Evolutionary conservation across 140 eudicot species (phyloP).

Genomic region (Stevia rebaudiana): DNA sequence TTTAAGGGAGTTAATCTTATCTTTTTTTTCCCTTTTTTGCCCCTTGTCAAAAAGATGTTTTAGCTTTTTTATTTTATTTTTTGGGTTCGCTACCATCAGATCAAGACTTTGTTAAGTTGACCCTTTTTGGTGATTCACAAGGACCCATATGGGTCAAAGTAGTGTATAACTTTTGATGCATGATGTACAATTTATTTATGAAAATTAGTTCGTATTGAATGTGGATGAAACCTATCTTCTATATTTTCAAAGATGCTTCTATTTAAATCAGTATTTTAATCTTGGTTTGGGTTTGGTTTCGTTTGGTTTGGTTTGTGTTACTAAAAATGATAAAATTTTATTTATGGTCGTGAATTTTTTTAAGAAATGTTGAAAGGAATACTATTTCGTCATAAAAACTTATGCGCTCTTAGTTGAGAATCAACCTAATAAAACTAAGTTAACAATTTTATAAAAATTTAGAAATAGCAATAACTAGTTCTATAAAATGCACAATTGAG

Average conservation of each 20-base stretch:
- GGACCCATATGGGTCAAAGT: slow-evolving; percentile 1
- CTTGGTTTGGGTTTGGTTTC: no score
- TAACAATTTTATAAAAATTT: no score
- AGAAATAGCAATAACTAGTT: no score
- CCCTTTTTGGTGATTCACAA: slow-evolving; percentile 18
- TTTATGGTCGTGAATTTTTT: no score
- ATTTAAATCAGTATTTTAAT: neutral
- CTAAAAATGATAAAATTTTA: no score
- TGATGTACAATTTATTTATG: neutral
- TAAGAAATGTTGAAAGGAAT: no score
- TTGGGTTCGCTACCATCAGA: slow-evolving; percentile 15
- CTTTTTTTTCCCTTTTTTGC: neutral
- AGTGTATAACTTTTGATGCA: slow-evolving; percentile 1
- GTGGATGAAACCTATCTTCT: slow-evolving; percentile 3
- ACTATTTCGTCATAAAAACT: no score
- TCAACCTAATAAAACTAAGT: no score
- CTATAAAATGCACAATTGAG: no score
- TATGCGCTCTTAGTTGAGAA: no score
- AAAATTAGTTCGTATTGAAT: neutral
- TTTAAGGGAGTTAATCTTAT: slow-evolving; percentile 13
- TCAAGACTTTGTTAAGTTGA: slow-evolving; percentile 21
- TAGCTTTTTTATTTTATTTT: slow-evolving; percentile 3
- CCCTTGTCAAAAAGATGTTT: slow-evolving; percentile 24
- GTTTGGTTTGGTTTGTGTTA: no score
- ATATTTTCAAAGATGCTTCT: neutral